Evolutionary conservation across 2,329 filamentous ascomycete genomes (phyloP).

Genomic region (Hirsutella thompsonii): DNA sequence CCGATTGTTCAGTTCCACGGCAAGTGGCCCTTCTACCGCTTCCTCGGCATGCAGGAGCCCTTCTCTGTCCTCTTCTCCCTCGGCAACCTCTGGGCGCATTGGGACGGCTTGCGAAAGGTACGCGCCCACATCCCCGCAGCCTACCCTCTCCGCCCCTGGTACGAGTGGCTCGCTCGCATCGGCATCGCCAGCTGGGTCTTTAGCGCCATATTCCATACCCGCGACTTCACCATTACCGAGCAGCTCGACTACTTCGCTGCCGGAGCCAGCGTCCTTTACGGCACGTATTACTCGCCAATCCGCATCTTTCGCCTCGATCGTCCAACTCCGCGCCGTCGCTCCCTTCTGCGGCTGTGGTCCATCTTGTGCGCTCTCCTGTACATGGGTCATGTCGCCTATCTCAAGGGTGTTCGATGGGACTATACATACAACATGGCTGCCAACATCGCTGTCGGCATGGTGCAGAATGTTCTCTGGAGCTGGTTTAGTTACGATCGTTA

Average conservation of each 20-base stretch:
- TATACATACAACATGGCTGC: constrained; percentile 98
- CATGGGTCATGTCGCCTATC: constrained; percentile 63
- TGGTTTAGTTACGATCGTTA: constrained; percentile 71
- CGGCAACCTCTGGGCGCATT: constrained; percentile 81
- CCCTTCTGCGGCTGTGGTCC: constrained; percentile 64
- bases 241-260: constrained; percentile 94
- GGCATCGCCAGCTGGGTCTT: constrained; percentile 77
- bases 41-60: constrained; percentile 89
- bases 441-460: constrained; percentile 69
- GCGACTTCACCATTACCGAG: constrained; percentile 78
- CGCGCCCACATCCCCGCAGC: constrained; percentile 54
- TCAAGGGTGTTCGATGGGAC: constrained; percentile 80
- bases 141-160: constrained; percentile 72
- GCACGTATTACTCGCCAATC: constrained; percentile 73
- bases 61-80: constrained; percentile 88
- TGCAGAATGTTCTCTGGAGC: constrained; percentile 77
- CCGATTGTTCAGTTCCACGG: constrained; percentile 87
- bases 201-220: constrained; percentile 83
- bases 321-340: constrained; percentile 22
- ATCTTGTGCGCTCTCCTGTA: constrained; percentile 59
- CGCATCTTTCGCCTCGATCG: constrained; percentile 73
- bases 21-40: constrained; percentile 92
- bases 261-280: constrained; percentile 80
- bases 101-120: constrained; percentile 59
- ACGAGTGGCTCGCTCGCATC: constrained; percentile 66